These are phyloP conservation scores for Scalesia atractyloides DNA, from an alignment of 129 eudicot species.

Conservation along the genomic window DNA sequence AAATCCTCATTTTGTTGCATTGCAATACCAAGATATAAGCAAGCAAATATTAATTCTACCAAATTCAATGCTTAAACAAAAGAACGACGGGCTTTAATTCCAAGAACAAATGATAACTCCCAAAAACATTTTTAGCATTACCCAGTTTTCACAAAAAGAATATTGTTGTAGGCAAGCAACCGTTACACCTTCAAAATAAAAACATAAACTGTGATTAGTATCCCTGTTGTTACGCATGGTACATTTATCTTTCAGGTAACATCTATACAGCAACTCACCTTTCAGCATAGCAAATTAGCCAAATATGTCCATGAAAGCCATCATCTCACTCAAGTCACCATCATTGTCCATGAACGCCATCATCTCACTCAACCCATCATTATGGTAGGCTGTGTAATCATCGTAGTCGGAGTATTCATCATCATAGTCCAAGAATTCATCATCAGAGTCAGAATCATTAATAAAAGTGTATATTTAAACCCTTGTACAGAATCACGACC, in stretches of 20 bases:
- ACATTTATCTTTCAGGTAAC: not conserved
- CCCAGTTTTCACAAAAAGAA: not conserved
- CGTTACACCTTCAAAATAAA: not conserved
- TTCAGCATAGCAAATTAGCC: not conserved
- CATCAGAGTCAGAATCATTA: not conserved
- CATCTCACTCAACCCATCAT: slow-evolving; percentile 10
- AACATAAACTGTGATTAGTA: not conserved
- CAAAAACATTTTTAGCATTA: slow-evolving; percentile 2
- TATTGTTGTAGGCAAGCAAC: not conserved
- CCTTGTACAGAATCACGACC: not conserved
- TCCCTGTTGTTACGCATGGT: not conserved
- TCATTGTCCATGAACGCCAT: not conserved
- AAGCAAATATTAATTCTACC: no score
- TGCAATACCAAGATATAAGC: no score
- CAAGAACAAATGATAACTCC: not conserved
- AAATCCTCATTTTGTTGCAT: no score
- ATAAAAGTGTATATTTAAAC: not conserved
- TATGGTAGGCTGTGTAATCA: not conserved
- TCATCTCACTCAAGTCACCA: slow-evolving; percentile 11
- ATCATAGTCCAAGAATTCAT: not conserved
- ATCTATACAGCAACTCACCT: slow-evolving; percentile 1
- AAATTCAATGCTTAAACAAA: no score
- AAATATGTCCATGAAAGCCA: slow-evolving; percentile 1
- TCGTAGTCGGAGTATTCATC: not conserved
- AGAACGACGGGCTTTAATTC: not conserved